Percentiles rank a stretch among this genome's conserved stretches.
phyloP scores from a whole-genome alignment of 2,329 filamentous ascomycete species.

The Cylindrodendrum hubeiense region DNA sequence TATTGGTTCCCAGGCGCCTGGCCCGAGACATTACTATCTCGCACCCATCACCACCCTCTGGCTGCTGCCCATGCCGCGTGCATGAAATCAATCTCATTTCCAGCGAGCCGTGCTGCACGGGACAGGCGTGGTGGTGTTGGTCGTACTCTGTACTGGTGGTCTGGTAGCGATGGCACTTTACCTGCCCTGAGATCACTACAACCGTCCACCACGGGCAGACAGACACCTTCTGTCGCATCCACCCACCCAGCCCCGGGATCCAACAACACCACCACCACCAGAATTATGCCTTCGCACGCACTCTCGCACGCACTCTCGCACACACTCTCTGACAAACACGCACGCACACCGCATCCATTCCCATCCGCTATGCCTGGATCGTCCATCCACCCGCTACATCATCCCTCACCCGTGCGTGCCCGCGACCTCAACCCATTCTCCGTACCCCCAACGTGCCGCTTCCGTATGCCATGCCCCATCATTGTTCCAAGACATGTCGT shows the following conservation, averaged over 20 bases:
- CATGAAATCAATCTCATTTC: constrained; percentile 26
- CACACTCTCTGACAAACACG: constrained; percentile 29
- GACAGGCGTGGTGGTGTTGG: background rate
- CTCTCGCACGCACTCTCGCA: constrained; percentile 11
- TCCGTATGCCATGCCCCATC: constrained; percentile 34
- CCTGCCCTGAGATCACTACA: constrained; percentile 23
- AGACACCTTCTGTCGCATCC: background rate
- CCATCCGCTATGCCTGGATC: constrained; percentile 28
- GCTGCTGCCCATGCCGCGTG: constrained; percentile 1
- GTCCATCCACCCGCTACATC: constrained; percentile 36
- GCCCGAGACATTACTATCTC: constrained; percentile 19
- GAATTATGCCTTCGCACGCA: constrained; percentile 11
- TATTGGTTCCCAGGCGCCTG: constrained; percentile 13
- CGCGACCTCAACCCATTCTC: constrained; percentile 25
- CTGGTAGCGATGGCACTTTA: background rate
- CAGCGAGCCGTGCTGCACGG: constrained; percentile 21
- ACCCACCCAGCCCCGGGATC: background rate
- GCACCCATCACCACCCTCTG: constrained; percentile 8
- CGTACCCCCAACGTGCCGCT: constrained; percentile 29
- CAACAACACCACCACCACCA: constrained; percentile 12
- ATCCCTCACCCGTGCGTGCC: constrained; percentile 25
- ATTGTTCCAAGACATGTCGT: constrained; percentile 43
- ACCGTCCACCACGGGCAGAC: constrained; percentile 12
- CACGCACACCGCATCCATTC: constrained; percentile 30
- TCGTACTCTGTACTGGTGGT: background rate